Conservation (phyloP, 208 protist genomes). For the Crithidia thermophila region DNA sequence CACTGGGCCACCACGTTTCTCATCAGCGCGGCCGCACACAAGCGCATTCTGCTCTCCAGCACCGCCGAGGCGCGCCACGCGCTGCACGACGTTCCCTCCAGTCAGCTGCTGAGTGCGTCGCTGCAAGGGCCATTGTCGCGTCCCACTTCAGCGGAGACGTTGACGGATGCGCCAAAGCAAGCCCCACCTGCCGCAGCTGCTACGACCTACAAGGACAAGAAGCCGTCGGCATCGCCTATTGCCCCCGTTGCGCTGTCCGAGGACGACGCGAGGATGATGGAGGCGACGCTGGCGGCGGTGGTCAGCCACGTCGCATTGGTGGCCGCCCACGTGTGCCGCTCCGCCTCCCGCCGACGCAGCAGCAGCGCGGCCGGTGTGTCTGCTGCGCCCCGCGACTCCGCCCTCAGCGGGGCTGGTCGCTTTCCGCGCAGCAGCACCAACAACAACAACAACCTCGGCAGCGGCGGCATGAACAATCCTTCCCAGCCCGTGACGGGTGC, state of each 20-base stretch:
- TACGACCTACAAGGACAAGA: background rate
- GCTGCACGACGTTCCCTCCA: background rate
- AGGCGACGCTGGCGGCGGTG: conserved; percentile 12
- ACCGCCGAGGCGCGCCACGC: background rate
- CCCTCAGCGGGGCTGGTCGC: too few species aligned
- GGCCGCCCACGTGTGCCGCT: conserved; percentile 33
- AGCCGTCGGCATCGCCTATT: background rate
- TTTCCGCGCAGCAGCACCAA: background rate
- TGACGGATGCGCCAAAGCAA: too few species aligned
- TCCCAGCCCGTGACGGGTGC: background rate
- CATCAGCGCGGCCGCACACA: conserved; percentile 9
- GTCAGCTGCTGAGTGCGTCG: too few species aligned
- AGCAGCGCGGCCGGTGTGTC: background rate
- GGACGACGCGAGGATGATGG: conserved; percentile 13
- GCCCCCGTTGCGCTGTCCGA: background rate
- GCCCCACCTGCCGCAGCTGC: background rate
- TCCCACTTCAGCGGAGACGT: too few species aligned
- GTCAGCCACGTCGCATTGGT: conserved; percentile 24
- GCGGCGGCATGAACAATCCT: background rate
- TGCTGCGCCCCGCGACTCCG: too few species aligned
- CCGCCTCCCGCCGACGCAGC: conserved; percentile 12
- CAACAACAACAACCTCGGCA: background rate
- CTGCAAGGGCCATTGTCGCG: too few species aligned
- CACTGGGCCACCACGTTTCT: conserved; percentile 24
- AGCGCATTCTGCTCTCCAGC: conserved; percentile 14